A percentile compares a stretch with the other conserved stretches of the same genome.
These are phyloP conservation scores for Colletotrichum sp. DNA, from an alignment of 2,329 filamentous ascomycete species.

Conservation along the genomic window DNA sequence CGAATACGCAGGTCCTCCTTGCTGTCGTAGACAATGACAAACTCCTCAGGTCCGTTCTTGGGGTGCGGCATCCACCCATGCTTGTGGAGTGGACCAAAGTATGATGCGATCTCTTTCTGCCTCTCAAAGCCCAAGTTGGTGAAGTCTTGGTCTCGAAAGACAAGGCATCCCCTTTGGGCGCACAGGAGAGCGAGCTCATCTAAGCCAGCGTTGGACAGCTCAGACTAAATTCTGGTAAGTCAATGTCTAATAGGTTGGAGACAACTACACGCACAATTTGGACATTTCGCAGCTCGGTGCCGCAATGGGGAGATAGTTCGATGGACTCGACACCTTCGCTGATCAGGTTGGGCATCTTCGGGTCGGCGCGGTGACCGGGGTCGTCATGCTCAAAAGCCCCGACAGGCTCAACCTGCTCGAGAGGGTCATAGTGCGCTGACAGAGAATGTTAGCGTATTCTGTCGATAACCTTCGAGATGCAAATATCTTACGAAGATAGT, in stretches of 20 bases:
- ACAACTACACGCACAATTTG: background rate
- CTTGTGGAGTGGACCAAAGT: background rate
- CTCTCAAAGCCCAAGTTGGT: background rate
- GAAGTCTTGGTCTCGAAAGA: background rate
- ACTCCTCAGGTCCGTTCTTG: background rate
- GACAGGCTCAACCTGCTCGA: background rate
- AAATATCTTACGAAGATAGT: background rate
- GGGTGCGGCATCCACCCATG: background rate
- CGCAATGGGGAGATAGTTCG: background rate
- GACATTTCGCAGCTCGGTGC: background rate
- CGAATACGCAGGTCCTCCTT: background rate
- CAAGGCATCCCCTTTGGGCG: background rate
- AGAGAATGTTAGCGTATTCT: background rate
- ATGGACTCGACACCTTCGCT: background rate
- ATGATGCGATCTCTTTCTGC: background rate
- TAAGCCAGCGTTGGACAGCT: background rate
- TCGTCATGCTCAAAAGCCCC: background rate
- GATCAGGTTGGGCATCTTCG: background rate
- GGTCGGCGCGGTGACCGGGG: background rate
- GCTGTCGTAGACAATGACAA: background rate
- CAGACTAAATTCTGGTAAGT: background rate
- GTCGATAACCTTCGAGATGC: background rate
- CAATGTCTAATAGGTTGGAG: accelerated
- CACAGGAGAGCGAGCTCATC: background rate
- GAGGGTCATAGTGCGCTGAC: background rate